Conservation (phyloP, 441 rosid genomes). For the Gossypium lobatum region DNA sequence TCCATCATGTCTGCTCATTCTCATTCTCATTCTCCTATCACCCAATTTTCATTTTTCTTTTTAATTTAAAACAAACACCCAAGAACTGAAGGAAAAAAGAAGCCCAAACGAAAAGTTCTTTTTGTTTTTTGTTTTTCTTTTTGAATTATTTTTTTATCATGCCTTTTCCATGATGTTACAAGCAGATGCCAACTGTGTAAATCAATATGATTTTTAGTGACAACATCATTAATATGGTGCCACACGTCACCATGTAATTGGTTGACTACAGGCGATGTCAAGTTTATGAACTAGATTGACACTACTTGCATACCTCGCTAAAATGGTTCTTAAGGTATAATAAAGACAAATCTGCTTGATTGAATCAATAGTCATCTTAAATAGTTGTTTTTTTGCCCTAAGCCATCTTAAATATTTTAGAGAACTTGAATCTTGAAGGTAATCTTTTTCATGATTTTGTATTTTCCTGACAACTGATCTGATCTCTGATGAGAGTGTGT, state of each 20-base stretch:
- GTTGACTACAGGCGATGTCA: neutral
- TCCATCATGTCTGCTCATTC: no score
- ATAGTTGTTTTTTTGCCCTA: neutral
- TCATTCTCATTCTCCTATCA: no score
- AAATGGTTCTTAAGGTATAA: neutral
- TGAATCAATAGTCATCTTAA: neutral
- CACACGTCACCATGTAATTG: neutral
- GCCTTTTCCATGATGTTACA: neutral
- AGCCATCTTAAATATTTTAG: neutral
- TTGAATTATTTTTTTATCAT: no score
- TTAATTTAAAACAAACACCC: no score
- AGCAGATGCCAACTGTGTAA: neutral
- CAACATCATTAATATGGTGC: neutral
- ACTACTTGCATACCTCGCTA: neutral
- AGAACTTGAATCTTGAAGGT: neutral
- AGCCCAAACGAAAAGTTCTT: no score
- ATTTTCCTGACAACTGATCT: neutral
- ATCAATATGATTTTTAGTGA: no score
- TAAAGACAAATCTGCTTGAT: neutral
- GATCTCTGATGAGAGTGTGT: conserved; percentile 8
- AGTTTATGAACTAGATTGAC: neutral
- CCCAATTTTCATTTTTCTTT: no score
- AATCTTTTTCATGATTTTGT: neutral
- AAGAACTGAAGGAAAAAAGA: no score
- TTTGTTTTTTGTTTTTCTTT: no score